Evolutionary conservation across 2,329 filamentous ascomycete species (phyloP), one percentile per base, ranked within the genome.

Genomic region (Fusarium piperis): DNA sequence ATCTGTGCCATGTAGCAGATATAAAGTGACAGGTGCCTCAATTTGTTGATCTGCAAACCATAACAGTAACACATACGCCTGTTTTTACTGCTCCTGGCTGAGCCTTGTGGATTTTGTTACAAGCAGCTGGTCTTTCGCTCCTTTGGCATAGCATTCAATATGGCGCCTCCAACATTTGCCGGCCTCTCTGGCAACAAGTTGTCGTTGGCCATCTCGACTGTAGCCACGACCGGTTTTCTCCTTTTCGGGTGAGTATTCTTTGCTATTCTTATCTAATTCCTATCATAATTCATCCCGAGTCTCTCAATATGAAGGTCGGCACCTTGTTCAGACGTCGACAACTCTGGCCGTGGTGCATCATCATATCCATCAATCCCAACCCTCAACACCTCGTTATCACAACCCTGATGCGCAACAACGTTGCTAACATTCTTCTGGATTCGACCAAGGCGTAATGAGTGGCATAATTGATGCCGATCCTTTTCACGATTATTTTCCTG

Each of bases 171-270:
- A 58, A 85, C 77, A 18, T 91, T 85, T 77, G 86, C 87, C 78
- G 89, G 90, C 79, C 82, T 91, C 66, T 86, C 85, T 36, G 90
- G 90, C 78, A 84, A 83, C 72, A 82, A 81, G 38, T 83, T 92
- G 59, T 88, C 86, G 18, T 74, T 90, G 67, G 82, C 85, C 39
- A 85, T 92, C 52, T 90, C 90, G 2, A 85, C 86, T n/a, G 85
- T 92, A 28, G 89, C 90, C 5, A 91, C 90, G 1, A 90, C 88
- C 56, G 89, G 88, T 23, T 90, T 91, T 81, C 78, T 90, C 30
- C 83, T 89, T n/a, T 89, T 88, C 67, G 87, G 39, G 39, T 39
- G 4, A 11, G 38, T 39, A 39, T 20, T 36, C 7, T 16, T 8
- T 13, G 7, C 35, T 9, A n/a, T n/a, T 4, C 16, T 16, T n/a